These are phyloP conservation scores for Alopecurus myosuroides DNA, from an alignment of 176 grass and related monocot species.

Conservation along the genomic window DNA sequence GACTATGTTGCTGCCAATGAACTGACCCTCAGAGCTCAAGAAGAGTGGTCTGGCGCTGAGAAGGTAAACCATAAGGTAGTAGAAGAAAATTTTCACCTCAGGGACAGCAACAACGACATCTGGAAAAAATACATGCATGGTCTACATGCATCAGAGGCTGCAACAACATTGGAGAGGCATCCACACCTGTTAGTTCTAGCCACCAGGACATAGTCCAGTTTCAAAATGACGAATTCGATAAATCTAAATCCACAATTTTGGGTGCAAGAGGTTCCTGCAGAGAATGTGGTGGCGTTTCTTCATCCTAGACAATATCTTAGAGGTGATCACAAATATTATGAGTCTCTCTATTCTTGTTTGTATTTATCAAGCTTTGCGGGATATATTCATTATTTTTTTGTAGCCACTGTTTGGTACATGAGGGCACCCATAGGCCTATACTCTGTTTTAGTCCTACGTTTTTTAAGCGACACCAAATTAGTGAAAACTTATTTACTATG, in stretches of 20 bases:
- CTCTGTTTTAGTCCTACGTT: background rate
- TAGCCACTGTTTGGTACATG: background rate
- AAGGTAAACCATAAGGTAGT: constrained; percentile 62
- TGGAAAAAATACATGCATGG: constrained; percentile 75
- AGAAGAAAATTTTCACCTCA: constrained; percentile 50
- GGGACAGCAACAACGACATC: constrained; percentile 53
- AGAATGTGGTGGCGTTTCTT: constrained; percentile 20
- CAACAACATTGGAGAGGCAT: constrained; percentile 37
- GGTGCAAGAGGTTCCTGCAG: background rate
- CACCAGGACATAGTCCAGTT: background rate
- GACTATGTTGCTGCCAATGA: constrained; percentile 54
- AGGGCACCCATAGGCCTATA: background rate
- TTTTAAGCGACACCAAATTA: background rate
- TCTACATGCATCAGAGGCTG: constrained; percentile 75
- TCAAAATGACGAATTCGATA: constrained; percentile 22
- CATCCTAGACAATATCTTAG: constrained; percentile 42
- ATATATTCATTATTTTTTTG: background rate
- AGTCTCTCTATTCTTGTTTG: constrained; percentile 5
- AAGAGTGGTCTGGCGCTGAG: constrained; percentile 52
- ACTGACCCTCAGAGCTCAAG: constrained; percentile 45
- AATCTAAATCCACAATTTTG: background rate
- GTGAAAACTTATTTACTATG: background rate
- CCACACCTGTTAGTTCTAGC: constrained; percentile 42
- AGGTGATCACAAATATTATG: constrained; percentile 64
- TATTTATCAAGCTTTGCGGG: background rate